Percentiles rank a stretch among this genome's conserved stretches.
Conservation (phyloP, 1,284 basidiomycete genomes). For the Pseudozyma tsukubaensis region DNA sequence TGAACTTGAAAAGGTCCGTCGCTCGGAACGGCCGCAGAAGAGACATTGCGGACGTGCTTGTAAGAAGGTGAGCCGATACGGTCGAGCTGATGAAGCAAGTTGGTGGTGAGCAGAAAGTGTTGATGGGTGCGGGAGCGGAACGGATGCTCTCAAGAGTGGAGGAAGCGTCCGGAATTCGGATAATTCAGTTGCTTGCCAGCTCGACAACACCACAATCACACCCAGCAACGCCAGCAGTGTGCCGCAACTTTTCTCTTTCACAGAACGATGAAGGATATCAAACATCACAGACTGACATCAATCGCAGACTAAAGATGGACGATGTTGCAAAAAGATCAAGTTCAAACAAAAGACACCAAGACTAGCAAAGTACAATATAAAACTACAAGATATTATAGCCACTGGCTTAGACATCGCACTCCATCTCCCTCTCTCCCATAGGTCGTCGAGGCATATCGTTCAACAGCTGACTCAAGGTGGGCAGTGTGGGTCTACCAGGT, state of each 20-base stretch:
- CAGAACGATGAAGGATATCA: too few relatives aligned
- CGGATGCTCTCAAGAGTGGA: too few relatives aligned
- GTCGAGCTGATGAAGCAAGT: not conserved
- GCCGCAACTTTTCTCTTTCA: too few relatives aligned
- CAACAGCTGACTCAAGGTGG: slow-evolving; percentile 51
- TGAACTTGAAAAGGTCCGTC: slow-evolving; percentile 88
- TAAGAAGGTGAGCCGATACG: not conserved
- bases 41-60: slow-evolving; percentile 75
- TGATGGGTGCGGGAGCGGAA: too few relatives aligned
- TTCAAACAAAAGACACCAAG: not conserved
- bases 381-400: not conserved
- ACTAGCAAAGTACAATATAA: not conserved
- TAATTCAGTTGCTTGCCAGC: too few relatives aligned
- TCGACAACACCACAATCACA: too few relatives aligned
- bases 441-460: slow-evolving; percentile 39
- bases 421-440: slow-evolving; percentile 37
- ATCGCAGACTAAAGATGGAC: not conserved
- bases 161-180: too few relatives aligned
- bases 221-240: too few relatives aligned
- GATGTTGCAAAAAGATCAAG: not conserved
- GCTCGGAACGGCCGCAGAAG: slow-evolving; percentile 83
- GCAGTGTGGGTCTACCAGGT: slow-evolving; percentile 43
- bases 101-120: slow-evolving; percentile 2
- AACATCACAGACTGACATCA: too few relatives aligned
- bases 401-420: slow-evolving; percentile 8